Evolutionary conservation across 345 rosid genomes (phyloP).

Genomic region (Brassica carinata): DNA sequence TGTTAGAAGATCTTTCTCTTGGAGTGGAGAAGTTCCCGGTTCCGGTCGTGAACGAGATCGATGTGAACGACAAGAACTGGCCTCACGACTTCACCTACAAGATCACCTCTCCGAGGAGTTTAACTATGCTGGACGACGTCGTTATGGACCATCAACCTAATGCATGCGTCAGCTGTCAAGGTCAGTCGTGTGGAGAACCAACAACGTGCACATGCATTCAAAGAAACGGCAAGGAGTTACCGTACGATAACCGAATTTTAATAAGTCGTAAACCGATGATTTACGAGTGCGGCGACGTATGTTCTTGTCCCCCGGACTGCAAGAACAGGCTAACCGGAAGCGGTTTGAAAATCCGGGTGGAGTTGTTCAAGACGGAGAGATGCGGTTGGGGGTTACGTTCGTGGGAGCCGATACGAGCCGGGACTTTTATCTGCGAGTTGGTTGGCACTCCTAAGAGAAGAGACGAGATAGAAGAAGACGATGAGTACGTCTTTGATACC

Average conservation of each 20-base stretch:
- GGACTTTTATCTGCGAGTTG: slow-evolving; percentile 56
- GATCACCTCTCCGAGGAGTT: neutral
- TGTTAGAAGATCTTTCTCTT: slow-evolving; percentile 56
- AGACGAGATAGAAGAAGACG: slow-evolving; percentile 11
- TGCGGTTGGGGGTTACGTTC: slow-evolving; percentile 58
- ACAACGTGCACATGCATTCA: slow-evolving; percentile 43
- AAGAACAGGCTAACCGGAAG: slow-evolving; percentile 40
- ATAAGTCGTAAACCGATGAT: slow-evolving; percentile 34
- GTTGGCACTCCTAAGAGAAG: slow-evolving; percentile 32
- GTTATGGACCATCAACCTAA: neutral
- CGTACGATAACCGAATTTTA: slow-evolving; percentile 25
- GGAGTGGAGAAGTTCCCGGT: slow-evolving; percentile 62
- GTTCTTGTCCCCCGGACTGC: slow-evolving; percentile 45
- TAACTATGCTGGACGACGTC: neutral
- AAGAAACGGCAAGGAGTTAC: slow-evolving; percentile 38
- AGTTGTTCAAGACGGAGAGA: slow-evolving; percentile 47
- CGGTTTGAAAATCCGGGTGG: slow-evolving; percentile 45
- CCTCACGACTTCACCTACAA: slow-evolving; percentile 58
- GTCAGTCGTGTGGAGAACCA: neutral
- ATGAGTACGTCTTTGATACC: slow-evolving; percentile 56
- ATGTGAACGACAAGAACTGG: slow-evolving; percentile 48
- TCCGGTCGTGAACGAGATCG: slow-evolving; percentile 72
- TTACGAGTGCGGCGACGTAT: slow-evolving; percentile 50
- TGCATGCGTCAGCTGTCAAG: neutral
- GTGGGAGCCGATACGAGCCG: slow-evolving; percentile 43